Base-by-base conservation (phyloP, 1,284 basidiomycete genomes). In the Sphagnurus paluster region DNA sequence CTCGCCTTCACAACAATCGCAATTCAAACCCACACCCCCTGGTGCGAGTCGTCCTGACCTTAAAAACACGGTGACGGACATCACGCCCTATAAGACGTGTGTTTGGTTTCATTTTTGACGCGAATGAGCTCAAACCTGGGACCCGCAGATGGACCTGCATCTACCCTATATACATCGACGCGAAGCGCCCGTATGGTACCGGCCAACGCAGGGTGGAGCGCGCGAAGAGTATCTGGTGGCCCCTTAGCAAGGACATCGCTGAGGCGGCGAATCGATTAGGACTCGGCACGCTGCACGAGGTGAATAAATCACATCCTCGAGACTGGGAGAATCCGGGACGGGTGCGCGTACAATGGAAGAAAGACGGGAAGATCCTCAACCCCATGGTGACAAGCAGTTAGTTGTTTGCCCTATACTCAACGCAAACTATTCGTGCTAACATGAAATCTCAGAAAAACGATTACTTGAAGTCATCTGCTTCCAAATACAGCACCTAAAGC, bases 271-370 rank as follows among this genome's bases (percentile, higher is more conserved):
- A 75, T 54, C 70, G 82, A 10, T 70, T 98, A 7, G 87, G 91
- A 2, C 72, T 98, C 2, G 81, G 84, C 9, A 84, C 86, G 5
- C 76, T 94, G 2, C 90, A 96, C 56, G 94, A 98, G 67, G 88
- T 90, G 36, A 79, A 82, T 62, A 96, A 94, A 68, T 77, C 81
- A 23, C 95, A 98, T 62, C 95, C 95, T 5, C 80, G 91, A 48
- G 95, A 98, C 64, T 98, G 95, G 94, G 93, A 91, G 62, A 98
- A 98, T 63, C 93, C 93, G 0, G 93, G 93, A 9, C 80, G 95
- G 28, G 90, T 98, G 50, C 85, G 93, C 56, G 90, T 98, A 24
- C 89, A 92, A 59, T 88, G 93, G 78, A 86, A 87, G 71, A 86
- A 87, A 60, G 88, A 96, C 42, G 75, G 90, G 0, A 72, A 74